Percentiles rank a stretch among this genome's conserved stretches.
Conservation (phyloP, 2,329 filamentous ascomycete genomes). For the Emericellopsis atlantica region DNA sequence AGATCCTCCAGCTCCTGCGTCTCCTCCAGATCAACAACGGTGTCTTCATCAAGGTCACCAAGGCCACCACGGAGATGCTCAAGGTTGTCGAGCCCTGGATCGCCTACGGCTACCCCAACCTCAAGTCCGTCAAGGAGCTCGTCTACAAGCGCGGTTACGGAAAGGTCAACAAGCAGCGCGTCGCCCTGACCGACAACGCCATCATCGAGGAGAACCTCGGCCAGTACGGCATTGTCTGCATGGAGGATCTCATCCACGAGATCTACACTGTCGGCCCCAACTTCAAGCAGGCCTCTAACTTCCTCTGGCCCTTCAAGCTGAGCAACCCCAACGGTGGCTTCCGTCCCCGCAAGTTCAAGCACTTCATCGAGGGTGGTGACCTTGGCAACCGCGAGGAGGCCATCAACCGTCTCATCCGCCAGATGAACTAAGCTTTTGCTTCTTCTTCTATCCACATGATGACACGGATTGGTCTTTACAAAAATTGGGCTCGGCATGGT, state of each 20-base stretch:
- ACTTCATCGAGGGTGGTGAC: constrained; percentile 98
- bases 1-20: constrained; percentile 98
- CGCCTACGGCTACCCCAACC: constrained; percentile 98
- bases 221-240: constrained; percentile 98
- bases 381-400: constrained; percentile 96
- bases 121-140: constrained; percentile 97
- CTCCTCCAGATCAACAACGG: constrained; percentile 99
- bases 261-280: constrained; percentile 98
- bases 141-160: constrained; percentile 99
- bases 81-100: constrained; percentile 99
- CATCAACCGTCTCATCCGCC: constrained; percentile 91
- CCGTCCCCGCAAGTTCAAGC: constrained; percentile 94
- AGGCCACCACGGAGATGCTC: constrained; percentile 94
- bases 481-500: constrained; percentile 19
- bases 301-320: constrained; percentile 99
- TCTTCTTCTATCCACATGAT: constrained; percentile 8
- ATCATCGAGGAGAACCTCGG: constrained; percentile 94
- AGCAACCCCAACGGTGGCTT: constrained; percentile 97
- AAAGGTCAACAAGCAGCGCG: constrained; percentile 97
- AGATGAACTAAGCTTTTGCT: constrained; percentile 74
- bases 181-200: constrained; percentile 92
- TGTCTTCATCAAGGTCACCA: constrained; percentile 94
- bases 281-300: constrained; percentile 99
- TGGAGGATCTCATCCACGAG: constrained; percentile 99
- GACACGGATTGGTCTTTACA: constrained; percentile 8